Conservation (phyloP, 75 land plant genomes). For the Cupressus sempervirens region DNA sequence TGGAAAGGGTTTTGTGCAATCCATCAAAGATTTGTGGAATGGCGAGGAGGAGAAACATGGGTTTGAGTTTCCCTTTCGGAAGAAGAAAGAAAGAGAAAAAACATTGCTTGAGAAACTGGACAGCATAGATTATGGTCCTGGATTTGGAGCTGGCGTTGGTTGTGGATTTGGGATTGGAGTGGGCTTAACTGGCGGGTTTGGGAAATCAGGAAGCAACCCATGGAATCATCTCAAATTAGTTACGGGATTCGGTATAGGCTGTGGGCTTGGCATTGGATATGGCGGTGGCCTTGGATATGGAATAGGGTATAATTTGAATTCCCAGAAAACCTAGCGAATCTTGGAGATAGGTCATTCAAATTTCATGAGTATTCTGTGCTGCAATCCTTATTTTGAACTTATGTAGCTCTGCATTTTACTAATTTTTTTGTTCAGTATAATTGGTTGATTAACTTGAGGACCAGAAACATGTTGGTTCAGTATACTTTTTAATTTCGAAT, state of each 20-base stretch:
- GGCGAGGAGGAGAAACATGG: background rate
- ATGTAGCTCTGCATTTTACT: too few species aligned
- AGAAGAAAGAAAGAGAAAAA: background rate
- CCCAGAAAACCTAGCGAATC: too few species aligned
- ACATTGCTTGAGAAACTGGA: background rate
- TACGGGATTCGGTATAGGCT: conserved; percentile 41
- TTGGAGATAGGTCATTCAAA: too few species aligned
- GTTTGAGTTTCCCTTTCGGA: background rate
- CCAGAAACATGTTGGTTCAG: too few species aligned
- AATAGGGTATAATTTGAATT: conserved; percentile 33
- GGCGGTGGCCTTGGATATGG: conserved; percentile 44
- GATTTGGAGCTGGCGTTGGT: conserved; percentile 24
- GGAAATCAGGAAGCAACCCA: conserved; percentile 24
- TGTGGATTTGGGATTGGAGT: conserved; percentile 37
- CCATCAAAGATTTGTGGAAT: background rate
- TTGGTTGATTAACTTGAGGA: too few species aligned
- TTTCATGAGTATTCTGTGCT: too few species aligned
- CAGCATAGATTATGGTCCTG: conserved; percentile 16
- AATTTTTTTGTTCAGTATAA: too few species aligned
- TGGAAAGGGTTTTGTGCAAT: background rate
- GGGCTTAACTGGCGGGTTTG: conserved; percentile 35
- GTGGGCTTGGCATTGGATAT: conserved; percentile 51
- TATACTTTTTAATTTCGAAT: too few species aligned
- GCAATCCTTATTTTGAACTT: too few species aligned
- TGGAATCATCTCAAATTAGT: conserved; percentile 32